These are phyloP conservation scores for Pseudomicrostroma phylloplanum DNA, from an alignment of 1,284 basidiomycete species.

Conservation along the genomic window DNA sequence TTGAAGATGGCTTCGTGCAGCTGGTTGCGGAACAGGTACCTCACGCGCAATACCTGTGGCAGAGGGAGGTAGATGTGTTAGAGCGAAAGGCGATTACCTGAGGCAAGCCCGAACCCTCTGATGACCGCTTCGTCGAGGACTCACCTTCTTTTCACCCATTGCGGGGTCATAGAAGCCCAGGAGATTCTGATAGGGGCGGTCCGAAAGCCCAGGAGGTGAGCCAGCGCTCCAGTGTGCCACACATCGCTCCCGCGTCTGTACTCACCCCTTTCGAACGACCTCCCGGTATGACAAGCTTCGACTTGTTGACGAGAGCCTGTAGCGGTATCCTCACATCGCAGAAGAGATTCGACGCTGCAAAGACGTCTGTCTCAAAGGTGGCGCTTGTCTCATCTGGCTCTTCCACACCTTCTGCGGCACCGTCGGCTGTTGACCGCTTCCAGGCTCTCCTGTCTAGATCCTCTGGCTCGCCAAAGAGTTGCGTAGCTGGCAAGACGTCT, in stretches of 20 bases:
- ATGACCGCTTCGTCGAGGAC: too few species aligned
- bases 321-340: slow-evolving; percentile 73
- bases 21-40: slow-evolving; percentile 68
- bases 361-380: background rate
- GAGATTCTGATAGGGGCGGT: slow-evolving; percentile 54
- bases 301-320: slow-evolving; percentile 72
- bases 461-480: slow-evolving; percentile 12
- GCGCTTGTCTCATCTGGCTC: slow-evolving; percentile 51
- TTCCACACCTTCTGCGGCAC: background rate
- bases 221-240: background rate
- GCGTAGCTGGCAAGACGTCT: slow-evolving; percentile 15
- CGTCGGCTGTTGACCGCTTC: slow-evolving; percentile 9
- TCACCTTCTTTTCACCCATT: slow-evolving; percentile 60
- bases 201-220: slow-evolving; percentile 16
- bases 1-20: slow-evolving; percentile 70
- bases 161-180: slow-evolving; percentile 71
- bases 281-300: slow-evolving; percentile 71
- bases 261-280: slow-evolving; percentile 57
- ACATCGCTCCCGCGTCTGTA: background rate
- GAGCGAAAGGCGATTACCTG: too few species aligned
- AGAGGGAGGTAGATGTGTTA: too few species aligned
- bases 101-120: too few species aligned
- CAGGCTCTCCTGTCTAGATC: slow-evolving; percentile 10
- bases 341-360: slow-evolving; percentile 48
- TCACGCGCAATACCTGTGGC: slow-evolving; percentile 58